Evolutionary conservation across 2,329 filamentous ascomycete species (phyloP).

Genomic region (Alternaria sp.): DNA sequence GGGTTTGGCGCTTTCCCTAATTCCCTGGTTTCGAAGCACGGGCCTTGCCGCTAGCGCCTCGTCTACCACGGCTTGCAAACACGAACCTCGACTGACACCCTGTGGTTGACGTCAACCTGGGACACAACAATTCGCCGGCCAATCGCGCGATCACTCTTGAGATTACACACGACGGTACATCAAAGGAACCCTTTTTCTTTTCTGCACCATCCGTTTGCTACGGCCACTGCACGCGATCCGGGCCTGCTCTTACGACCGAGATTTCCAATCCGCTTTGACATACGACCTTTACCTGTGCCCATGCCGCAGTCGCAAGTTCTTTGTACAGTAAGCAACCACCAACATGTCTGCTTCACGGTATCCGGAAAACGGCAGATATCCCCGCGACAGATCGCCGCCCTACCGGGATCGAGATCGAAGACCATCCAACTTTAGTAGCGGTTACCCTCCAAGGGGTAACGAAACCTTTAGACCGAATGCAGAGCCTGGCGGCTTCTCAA

Average conservation of each 20-base stretch:
- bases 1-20: constrained; percentile 28
- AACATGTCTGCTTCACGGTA: constrained; percentile 46
- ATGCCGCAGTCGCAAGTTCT: constrained; percentile 20
- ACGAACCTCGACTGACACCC: constrained; percentile 16
- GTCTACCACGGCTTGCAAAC: constrained; percentile 18
- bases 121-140: constrained; percentile 2
- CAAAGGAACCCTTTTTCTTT: background rate
- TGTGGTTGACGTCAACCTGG: constrained; percentile 15
- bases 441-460: constrained; percentile 59
- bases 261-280: background rate
- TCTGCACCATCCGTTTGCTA: background rate
- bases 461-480: constrained; percentile 37
- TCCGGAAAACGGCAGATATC: constrained; percentile 45
- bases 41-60: constrained; percentile 22
- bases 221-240: background rate
- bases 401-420: constrained; percentile 73
- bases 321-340: constrained; percentile 6
- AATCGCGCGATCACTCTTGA: background rate
- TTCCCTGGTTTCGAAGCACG: constrained; percentile 18
- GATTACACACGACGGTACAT: background rate
- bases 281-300: constrained; percentile 10
- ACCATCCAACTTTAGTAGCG: constrained; percentile 66
- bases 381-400: constrained; percentile 54
- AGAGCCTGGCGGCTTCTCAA: constrained; percentile 37
- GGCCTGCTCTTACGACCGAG: background rate